Evolutionary conservation across 208 protist genomes (phyloP).

Genomic region (Baffinella frigidus): DNA sequence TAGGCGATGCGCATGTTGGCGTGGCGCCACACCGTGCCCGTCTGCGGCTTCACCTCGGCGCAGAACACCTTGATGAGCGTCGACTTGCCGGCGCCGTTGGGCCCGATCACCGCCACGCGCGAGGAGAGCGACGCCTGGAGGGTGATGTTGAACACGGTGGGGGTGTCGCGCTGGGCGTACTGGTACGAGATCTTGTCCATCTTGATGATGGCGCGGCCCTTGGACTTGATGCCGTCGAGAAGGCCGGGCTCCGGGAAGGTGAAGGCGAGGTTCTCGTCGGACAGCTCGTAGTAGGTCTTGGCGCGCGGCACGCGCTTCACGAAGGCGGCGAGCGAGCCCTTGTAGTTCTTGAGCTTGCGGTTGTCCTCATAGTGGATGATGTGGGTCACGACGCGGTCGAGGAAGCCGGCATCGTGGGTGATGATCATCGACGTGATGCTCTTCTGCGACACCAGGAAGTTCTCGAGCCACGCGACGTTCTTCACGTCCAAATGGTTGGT

Average conservation of each 20-base stretch:
- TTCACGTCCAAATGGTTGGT: slow-evolving; percentile 78
- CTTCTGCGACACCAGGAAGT: slow-evolving; percentile 71
- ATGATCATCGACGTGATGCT: slow-evolving; percentile 77
- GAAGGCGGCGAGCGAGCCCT: slow-evolving; percentile 77
- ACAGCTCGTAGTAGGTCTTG: slow-evolving; percentile 74
- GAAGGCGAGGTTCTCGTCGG: slow-evolving; percentile 68
- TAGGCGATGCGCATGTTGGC: slow-evolving; percentile 73
- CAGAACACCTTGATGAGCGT: slow-evolving; percentile 77
- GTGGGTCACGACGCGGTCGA: slow-evolving; percentile 37
- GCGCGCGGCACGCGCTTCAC: slow-evolving; percentile 70
- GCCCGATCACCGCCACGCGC: slow-evolving; percentile 74
- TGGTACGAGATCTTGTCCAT: slow-evolving; percentile 74
- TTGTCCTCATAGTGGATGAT: slow-evolving; percentile 60
- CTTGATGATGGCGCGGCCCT: slow-evolving; percentile 77
- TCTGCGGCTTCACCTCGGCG: slow-evolving; percentile 58
- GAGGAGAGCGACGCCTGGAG: slow-evolving; percentile 68
- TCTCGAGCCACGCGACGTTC: slow-evolving; percentile 74
- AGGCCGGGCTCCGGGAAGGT: slow-evolving; percentile 73
- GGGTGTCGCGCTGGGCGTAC: slow-evolving; percentile 67
- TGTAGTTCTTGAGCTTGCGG: slow-evolving; percentile 68
- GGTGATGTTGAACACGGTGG: slow-evolving; percentile 68
- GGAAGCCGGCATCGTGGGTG: slow-evolving; percentile 74
- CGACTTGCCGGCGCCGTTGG: slow-evolving; percentile 77
- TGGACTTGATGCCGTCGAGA: slow-evolving; percentile 76
- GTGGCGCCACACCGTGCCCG: slow-evolving; percentile 73